Evolutionary conservation across 2,329 filamentous ascomycete genomes (phyloP), one percentile per base, ranked within the genome.

Genomic region (Alternaria brassicicola): DNA sequence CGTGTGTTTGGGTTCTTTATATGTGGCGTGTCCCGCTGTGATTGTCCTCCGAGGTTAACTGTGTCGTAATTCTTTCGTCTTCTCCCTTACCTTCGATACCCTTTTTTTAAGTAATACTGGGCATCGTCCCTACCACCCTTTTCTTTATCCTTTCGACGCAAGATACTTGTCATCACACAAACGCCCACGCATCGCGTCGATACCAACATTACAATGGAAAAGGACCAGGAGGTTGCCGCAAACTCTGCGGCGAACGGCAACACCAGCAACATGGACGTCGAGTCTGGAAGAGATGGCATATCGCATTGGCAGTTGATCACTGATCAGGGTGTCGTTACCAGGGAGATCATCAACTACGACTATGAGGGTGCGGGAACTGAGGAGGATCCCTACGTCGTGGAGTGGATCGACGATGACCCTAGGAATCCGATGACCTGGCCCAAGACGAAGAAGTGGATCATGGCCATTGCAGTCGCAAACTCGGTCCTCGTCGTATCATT

Each of bases 321-420:
- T 2, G 71, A 78, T 19, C 76, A 78, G 58, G 76, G 76, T 35
- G 64, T 75, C 30, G 65, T 78, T 12, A 78, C 76, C 23, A 65
- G 70, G 8, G 74, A 76, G 38, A 74, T 79, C 9, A 62, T 64
- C 26, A 76, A 79, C 52, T 78, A 76, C 63, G 67, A 77, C 0
- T 81, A 81, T 57, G 72, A 76, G 9, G 80, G 80, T 23, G 69
- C 71, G 4, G 80, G 80, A 49, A 81, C 79, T 30, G 73, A 76
- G 13, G 78, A 79, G 12, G 78, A 81, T 57, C 80, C 80, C 1
- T 81, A 76, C 57, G 69, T 80, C 9, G 78, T 83, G 49, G 78
- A 80, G 46, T 83, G 79, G 79, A 76, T 82, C 55, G 75, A 79
- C 19, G 76, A 80, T 45, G 81, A 83, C 56, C 77, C 79, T 2